Base-by-base conservation (phyloP, 2,329 filamentous ascomycete genomes). In the Colletotrichum lentis region DNA sequence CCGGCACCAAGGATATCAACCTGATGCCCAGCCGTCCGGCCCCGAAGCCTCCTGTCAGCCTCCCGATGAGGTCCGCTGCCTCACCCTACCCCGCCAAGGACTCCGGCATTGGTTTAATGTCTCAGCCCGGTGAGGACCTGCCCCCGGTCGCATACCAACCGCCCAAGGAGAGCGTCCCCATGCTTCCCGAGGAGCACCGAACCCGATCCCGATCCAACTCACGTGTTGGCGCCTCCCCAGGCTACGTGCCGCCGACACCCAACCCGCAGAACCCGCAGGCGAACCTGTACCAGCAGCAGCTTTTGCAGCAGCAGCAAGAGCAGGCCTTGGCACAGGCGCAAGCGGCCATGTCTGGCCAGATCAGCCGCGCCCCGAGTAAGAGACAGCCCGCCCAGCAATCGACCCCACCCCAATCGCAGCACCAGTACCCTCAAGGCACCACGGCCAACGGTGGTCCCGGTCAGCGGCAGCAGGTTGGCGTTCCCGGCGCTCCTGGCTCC, bases 11-110 rank as follows among this genome's bases (percentile, higher is more conserved):
- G 76, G 86, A 88, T 71, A 77, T 85, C 69, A 85, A 86, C 70
- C 82, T 94, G 74, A 85, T 97, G 76, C 94, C 96, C 57, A 91
- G 88, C 74, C 88, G 96, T 69, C 92, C 93, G 62, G 94, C 95
- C 53, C 96, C 94, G 59, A 92, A 92, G 78, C 92, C 95, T n/a
- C 96, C 95, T 57, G 86, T 85, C 75, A 84, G 84, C 73, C 80
- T 88, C 72, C 85, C 87, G 43, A 82, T 85, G 55, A 83, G 89
- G 74, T 79, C 84, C 58, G 84, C 85, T 44, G 85, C 88, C 31
- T 81, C 85, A 24, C 85, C 86, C 22, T 87, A 87, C 74, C 77
- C 79, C 52, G 81, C 81, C 64, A 91, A 86, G 75, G 88, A 90
- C 74, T 89, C 88, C 27, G 88, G 85, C 46, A 89, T 90, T 73